Evolutionary conservation across 805 yeast species (phyloP), one percentile per base, ranked within the genome.

Genomic region (Saccharomyces kudriavzevii): DNA sequence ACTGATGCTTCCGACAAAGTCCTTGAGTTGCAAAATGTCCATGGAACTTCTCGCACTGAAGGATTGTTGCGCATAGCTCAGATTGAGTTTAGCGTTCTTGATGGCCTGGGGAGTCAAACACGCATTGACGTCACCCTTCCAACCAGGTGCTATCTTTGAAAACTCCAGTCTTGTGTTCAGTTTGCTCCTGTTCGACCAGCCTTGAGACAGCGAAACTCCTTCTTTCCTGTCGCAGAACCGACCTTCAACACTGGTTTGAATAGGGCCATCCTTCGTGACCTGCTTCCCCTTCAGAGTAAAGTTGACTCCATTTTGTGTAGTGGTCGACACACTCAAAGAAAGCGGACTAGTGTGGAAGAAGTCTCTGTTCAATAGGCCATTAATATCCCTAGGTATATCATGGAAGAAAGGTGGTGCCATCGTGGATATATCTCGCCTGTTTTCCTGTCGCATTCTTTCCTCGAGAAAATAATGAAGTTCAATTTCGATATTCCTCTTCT

Each of bases 161-260:
- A 94, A 81, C 79, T 92, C 97, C 65, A 94, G 80, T 81, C 89
- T 92, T 77, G 98, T 88, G 79, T 83, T 86, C 70, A 94, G 78
- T 60, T 86, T 81, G 75, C 92, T 92, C 74, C 95, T 85, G 66
- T 96, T 89, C 78, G 91, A 85, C 97, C 98, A 91, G 70, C 97
- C 96, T 80, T 94, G 98, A 64, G 97, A 90, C 70, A 94, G 77
- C 60, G 97, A 83, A 69, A 94, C 79, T 60, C 97, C 97, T 58
- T 94, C 78, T 58, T 90, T 80, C 80, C 89, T 89, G 83, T 94
- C 99, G 58, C 87, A 76, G 80, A 85, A 88, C 79, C 88, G 89
- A 66, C 95, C 87, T 76, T 94, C 98, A 55, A 94, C 77, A 69
- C 86, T 82, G 64, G 96, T 96, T 58, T 91, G 83, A 64, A 94